Evolutionary conservation across 2,329 filamentous ascomycete species (phyloP), one percentile per base, ranked within the genome.

Genomic region (Cercospora sp.): DNA sequence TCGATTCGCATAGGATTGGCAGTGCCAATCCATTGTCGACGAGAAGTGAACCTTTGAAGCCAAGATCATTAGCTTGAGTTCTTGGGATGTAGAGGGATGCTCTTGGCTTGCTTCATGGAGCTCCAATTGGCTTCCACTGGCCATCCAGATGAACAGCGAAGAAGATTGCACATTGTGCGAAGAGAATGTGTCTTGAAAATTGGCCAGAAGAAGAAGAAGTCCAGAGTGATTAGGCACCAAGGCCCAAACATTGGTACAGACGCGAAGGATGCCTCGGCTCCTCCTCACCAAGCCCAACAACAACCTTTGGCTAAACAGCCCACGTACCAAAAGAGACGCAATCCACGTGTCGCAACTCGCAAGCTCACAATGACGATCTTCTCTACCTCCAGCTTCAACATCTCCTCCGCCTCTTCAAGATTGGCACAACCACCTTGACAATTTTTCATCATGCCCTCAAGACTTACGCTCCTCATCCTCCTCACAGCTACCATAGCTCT

Each of bases 381-480:
- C 28, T 58, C 9, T n/a, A n/a, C 16, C 30, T 34, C 12, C 49
- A 53, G 21, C 49, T 13, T n/a, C 49, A 26, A 53, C 49, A 28
- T 10, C 12, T 53, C 21, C 12, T 53, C 12, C 21, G 16, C 5
- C 5, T 53, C 49, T 26, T 5, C 49, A 26, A 9, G 4, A 4
- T 24, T 26, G 30, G 18, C 30, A 7, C n/a, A 58, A 0, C 32
- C 58, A 26, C 55, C 26, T 34, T 58, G 24, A 34, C 0, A 16
- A 3, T 4, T n/a, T 32, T 57, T 26, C 24, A 59, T 2, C 24
- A 68, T 70, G 66, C 51, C 66, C 26, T 65, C 60, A 16, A 26
- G 24, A 61, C n/a, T 66, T 24, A 57, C 51, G 1, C 49, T 59
- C n/a, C 45, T 67, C 45, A 45, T 63, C 24, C 28, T 70, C 51